phyloP scores from a whole-genome alignment of 768 basidiomycete genomes.

The Suillus discolor region DNA sequence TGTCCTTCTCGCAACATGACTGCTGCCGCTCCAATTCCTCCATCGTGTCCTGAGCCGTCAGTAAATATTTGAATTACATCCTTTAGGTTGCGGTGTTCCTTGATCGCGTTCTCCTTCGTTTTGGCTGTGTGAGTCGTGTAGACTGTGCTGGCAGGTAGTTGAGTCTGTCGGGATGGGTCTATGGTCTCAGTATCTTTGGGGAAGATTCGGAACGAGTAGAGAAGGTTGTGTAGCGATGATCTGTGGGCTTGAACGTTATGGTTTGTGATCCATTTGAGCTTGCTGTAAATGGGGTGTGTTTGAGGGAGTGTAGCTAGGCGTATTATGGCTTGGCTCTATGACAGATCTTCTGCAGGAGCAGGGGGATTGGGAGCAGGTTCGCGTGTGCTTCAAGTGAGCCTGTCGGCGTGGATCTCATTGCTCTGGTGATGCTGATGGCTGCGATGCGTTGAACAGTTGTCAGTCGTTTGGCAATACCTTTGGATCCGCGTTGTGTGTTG shows the following conservation, averaged over 20 bases:
- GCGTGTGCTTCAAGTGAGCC: neutral
- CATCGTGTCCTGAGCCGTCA: neutral
- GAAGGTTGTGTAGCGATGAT: neutral
- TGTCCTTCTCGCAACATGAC: neutral
- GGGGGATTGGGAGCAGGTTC: neutral
- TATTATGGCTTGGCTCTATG: neutral
- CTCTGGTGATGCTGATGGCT: no score
- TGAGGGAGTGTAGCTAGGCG: neutral
- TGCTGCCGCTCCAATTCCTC: constrained; percentile 1
- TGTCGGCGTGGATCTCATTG: neutral
- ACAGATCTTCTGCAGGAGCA: neutral
- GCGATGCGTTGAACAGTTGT: no score
- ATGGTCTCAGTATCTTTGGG: neutral
- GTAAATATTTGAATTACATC: neutral
- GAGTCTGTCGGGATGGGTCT: neutral
- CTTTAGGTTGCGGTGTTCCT: neutral
- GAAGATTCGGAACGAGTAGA: neutral
- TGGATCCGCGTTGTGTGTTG: no score
- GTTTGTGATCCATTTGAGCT: neutral
- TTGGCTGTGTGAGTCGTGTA: neutral
- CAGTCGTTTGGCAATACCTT: no score
- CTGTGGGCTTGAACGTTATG: neutral
- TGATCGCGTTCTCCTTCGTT: neutral
- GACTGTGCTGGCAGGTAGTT: neutral
- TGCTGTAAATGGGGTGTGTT: neutral